Evolutionary conservation across 192 early-diverging fungal genomes (phyloP).

Genomic region (Backusella tarrabulga): DNA sequence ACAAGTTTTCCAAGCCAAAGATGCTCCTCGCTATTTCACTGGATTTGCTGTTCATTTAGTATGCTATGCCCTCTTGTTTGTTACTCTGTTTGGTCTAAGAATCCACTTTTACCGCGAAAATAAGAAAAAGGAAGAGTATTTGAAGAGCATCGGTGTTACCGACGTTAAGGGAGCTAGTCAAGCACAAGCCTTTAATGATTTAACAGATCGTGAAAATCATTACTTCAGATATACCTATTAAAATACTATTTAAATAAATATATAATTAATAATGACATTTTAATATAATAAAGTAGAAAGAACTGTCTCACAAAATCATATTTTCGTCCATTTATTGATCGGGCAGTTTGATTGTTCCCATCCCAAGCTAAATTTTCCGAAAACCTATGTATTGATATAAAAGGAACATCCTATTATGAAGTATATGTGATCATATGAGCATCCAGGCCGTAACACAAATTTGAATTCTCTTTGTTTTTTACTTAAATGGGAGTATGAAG

Average conservation of each 20-base stretch:
- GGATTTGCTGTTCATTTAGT: constrained; percentile 21
- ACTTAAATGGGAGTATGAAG: too few relatives aligned
- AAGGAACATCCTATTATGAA: not conserved
- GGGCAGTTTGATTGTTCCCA: not conserved
- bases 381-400: not conserved
- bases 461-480: not conserved
- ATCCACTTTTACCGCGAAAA: not conserved
- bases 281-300: not conserved
- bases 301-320: not conserved
- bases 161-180: not conserved
- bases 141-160: not conserved
- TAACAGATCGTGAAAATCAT: constrained; percentile 19
- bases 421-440: not conserved
- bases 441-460: not conserved
- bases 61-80: constrained; percentile 14
- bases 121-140: not conserved
- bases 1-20: constrained; percentile 13
- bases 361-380: not conserved
- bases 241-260: not conserved
- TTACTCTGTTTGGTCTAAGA: not conserved
- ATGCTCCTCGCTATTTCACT: constrained; percentile 16
- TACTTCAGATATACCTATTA: constrained; percentile 23
- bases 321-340: not conserved
- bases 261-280: not conserved
- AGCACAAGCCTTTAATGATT: constrained; percentile 18